Evolutionary conservation across 176 grass and related monocot genomes (phyloP).

Genomic region (Aegilops longissima): DNA sequence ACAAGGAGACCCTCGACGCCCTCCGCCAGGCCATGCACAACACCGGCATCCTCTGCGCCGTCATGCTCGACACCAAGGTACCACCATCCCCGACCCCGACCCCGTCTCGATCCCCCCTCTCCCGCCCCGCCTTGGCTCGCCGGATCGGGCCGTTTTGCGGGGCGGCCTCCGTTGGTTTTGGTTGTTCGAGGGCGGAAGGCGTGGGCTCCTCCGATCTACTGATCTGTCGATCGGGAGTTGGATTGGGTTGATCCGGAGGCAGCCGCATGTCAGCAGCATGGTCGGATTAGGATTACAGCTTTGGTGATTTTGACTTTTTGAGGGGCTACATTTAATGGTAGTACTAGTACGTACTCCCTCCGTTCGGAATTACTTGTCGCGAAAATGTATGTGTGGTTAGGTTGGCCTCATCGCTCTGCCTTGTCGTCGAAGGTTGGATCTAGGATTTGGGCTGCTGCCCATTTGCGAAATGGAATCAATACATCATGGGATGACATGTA

Average conservation of each 20-base stretch:
- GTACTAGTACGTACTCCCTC: too few species aligned
- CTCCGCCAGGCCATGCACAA: constrained; percentile 81
- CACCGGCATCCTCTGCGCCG: constrained; percentile 83
- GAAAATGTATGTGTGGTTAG: neutral
- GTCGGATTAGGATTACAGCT: neutral
- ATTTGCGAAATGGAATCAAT: neutral
- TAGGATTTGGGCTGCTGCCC: neutral
- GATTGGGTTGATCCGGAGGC: neutral
- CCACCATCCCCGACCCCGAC: fast-evolving
- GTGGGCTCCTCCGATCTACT: neutral
- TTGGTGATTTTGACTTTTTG: neutral
- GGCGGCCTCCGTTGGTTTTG: neutral
- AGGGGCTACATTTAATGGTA: too few species aligned
- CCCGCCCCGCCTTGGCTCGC: too few species aligned
- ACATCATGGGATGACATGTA: neutral
- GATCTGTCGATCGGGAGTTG: neutral
- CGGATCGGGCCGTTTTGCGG: neutral
- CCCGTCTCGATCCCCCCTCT: neutral
- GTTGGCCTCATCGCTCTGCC: neutral
- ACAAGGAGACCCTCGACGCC: constrained; percentile 85
- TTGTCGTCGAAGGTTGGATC: neutral
- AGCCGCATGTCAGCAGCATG: neutral
- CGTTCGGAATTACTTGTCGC: too few species aligned
- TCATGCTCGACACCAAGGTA: constrained; percentile 98
- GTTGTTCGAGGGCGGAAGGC: neutral